phyloP scores from a whole-genome alignment of 2,329 filamentous ascomycete species.

The Alternaria triticimaculans region DNA sequence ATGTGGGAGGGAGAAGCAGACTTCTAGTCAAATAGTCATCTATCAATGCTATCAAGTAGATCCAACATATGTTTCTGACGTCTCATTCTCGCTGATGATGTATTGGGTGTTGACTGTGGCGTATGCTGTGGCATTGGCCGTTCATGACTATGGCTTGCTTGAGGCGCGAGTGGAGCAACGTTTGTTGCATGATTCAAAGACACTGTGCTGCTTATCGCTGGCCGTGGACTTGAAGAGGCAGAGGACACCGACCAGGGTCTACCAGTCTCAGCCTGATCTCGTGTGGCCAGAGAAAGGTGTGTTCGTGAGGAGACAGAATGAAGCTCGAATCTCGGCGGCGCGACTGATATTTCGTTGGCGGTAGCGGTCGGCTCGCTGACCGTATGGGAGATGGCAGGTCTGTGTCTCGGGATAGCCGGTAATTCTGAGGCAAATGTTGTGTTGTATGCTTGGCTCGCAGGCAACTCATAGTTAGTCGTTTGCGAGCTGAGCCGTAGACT shows the following conservation, averaged over 20 bases:
- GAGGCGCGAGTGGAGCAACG: background rate
- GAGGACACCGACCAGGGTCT: background rate
- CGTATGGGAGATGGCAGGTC: slow-evolving; percentile 9
- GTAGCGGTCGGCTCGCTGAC: slow-evolving; percentile 6
- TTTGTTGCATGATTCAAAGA: background rate
- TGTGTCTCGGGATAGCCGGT: slow-evolving; percentile 4
- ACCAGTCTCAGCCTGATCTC: background rate
- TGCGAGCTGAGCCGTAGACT: background rate
- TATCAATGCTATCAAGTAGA: slow-evolving; percentile 17
- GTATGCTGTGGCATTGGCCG: background rate
- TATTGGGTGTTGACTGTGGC: background rate
- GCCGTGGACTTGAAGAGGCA: background rate
- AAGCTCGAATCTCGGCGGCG: background rate
- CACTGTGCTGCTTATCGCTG: background rate
- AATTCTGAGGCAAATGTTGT: background rate
- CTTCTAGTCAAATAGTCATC: background rate
- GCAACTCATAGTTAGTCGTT: background rate
- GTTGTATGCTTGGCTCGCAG: background rate
- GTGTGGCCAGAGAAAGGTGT: background rate
- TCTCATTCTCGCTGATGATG: slow-evolving; percentile 16
- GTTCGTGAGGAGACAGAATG: background rate
- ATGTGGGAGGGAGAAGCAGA: too few relatives aligned
- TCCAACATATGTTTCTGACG: slow-evolving; percentile 22
- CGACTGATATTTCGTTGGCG: background rate
- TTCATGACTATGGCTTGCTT: background rate